These are phyloP conservation scores for Cucurbita argyrosperma DNA, from an alignment of 306 rosid genomes.

Conservation along the genomic window DNA sequence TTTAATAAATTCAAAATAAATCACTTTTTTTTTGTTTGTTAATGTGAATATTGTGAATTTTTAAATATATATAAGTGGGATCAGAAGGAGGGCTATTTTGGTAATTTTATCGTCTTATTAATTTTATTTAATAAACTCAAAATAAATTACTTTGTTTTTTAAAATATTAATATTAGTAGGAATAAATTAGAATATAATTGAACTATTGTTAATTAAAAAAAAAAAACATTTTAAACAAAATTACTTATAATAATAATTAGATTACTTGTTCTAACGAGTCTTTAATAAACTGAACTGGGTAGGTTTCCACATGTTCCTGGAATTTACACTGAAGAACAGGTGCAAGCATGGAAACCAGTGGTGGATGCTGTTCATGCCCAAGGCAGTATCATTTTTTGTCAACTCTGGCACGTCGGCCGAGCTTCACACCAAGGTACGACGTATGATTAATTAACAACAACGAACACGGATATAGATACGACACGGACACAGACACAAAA, in stretches of 20 bases:
- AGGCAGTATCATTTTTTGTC: conserved; percentile 71
- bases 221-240: not conserved
- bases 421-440: conserved; percentile 56
- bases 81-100: not conserved
- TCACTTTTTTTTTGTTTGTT: no score
- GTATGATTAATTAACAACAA: no score
- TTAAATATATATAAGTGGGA: no score
- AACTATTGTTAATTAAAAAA: no score
- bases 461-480: no score
- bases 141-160: no score
- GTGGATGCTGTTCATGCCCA: conserved; percentile 83
- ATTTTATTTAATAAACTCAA: no score
- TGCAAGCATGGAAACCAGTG: conserved; percentile 67
- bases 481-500: no score
- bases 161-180: no score
- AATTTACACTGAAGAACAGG: conserved; percentile 39
- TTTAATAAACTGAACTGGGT: conserved; percentile 1
- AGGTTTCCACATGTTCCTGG: conserved; percentile 51
- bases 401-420: conserved; percentile 93
- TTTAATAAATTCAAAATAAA: no score
- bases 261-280: not conserved
- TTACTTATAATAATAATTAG: not conserved
- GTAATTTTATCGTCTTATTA: not conserved
- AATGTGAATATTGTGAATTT: no score
- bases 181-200: no score